Percentiles rank a stretch among this genome's conserved stretches.
Conservation (phyloP, 2,329 filamentous ascomycete genomes). For the Curvularia spicifera region DNA sequence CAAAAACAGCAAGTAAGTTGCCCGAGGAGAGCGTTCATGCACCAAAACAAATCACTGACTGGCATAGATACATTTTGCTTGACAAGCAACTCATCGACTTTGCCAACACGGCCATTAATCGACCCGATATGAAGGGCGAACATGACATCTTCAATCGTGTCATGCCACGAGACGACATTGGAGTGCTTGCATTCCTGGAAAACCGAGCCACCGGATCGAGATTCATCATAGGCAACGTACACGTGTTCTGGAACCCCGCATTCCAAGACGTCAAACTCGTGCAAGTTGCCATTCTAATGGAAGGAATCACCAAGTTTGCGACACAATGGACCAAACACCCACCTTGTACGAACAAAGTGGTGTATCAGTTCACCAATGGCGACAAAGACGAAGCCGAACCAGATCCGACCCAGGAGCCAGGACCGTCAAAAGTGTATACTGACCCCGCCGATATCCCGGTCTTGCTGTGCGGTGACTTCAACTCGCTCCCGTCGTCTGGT, state of each 20-base stretch:
- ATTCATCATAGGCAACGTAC: constrained; percentile 90
- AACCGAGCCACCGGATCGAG: constrained; percentile 89
- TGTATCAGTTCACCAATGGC: constrained; percentile 56
- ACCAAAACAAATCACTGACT: constrained; percentile 17
- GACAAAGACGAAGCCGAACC: constrained; percentile 56
- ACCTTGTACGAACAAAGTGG: constrained; percentile 78
- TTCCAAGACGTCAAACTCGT: constrained; percentile 95
- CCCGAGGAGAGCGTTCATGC: neutral
- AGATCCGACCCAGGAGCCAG: constrained; percentile 68
- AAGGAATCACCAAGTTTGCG: constrained; percentile 83
- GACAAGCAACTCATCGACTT: constrained; percentile 97
- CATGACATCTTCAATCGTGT: constrained; percentile 98
- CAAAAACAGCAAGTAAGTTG: constrained; percentile 78
- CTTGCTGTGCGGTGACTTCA: constrained; percentile 94
- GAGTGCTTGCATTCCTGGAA: constrained; percentile 88
- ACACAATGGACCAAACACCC: constrained; percentile 84
- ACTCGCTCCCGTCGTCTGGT: constrained; percentile 84
- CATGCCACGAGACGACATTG: constrained; percentile 98
- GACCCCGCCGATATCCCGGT: constrained; percentile 88
- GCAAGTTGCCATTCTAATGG: constrained; percentile 94
- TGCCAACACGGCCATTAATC: constrained; percentile 86
- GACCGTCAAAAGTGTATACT: constrained; percentile 84
- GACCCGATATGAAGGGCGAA: constrained; percentile 95
- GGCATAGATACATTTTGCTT: constrained; percentile 72
- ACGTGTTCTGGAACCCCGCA: constrained; percentile 92